Evolutionary conservation across 116 monocot species (phyloP).

Genomic region (Papilionanthe hybrid): DNA sequence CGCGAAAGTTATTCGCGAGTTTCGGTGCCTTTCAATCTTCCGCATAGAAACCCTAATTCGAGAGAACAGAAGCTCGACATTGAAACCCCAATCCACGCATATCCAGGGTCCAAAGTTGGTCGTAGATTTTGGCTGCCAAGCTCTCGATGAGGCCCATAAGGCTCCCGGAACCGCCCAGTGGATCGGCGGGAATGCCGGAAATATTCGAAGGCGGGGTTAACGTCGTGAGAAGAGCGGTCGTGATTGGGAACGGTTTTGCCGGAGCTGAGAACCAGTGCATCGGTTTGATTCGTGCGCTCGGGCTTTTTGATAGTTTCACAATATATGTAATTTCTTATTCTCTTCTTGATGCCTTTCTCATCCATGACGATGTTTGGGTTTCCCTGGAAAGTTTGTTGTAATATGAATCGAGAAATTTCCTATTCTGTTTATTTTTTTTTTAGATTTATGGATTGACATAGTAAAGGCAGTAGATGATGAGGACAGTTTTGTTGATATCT

Average conservation of each 20-base stretch:
- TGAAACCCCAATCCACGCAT: neutral
- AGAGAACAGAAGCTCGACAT: neutral
- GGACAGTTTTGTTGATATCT: neutral
- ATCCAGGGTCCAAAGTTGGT: neutral
- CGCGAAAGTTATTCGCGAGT: neutral
- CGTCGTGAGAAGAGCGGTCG: conserved; percentile 74
- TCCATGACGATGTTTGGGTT: neutral
- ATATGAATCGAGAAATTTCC: neutral
- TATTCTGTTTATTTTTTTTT: neutral
- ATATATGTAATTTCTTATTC: conserved; percentile 46
- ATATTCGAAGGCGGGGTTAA: conserved; percentile 82
- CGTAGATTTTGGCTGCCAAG: neutral
- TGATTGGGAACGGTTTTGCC: conserved; percentile 87
- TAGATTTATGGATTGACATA: neutral
- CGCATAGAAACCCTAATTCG: conserved; percentile 2
- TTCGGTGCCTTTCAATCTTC: neutral
- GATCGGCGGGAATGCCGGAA: conserved; percentile 63
- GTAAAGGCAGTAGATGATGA: neutral
- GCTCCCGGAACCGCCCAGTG: conserved; percentile 86
- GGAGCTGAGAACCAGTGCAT: conserved; percentile 92
- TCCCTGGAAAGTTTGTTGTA: neutral
- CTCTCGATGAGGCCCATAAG: conserved; percentile 76
- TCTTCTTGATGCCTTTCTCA: neutral
- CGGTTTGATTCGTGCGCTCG: conserved; percentile 89
- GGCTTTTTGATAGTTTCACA: conserved; percentile 52